These are phyloP conservation scores for Chenopodium quinoa DNA, from an alignment of 148 eudicot genomes.

Conservation along the genomic window DNA sequence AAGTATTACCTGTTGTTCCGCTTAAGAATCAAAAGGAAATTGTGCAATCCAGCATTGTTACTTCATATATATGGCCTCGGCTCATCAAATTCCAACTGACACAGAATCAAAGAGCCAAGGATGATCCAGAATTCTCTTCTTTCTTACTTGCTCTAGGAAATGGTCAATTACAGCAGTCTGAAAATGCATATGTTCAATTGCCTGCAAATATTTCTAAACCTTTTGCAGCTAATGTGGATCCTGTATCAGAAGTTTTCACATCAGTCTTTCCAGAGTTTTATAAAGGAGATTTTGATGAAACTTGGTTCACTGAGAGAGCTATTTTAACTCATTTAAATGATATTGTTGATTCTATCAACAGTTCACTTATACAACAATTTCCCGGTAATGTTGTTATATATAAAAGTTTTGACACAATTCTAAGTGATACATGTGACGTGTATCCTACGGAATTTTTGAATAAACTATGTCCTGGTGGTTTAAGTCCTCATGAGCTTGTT, in stretches of 20 bases:
- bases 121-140: no score
- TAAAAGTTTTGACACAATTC: background rate
- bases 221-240: no score
- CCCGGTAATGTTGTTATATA: background rate
- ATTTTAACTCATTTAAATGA: background rate
- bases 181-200: background rate
- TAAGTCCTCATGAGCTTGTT: slow-evolving; percentile 10
- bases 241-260: background rate
- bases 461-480: slow-evolving; percentile 5
- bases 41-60: background rate
- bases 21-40: background rate
- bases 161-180: background rate
- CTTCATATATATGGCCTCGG: background rate
- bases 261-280: background rate
- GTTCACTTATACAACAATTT: background rate
- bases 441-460: slow-evolving; percentile 13
- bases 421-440: background rate
- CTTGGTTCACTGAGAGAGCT: background rate
- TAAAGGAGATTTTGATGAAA: no score
- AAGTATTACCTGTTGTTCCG: background rate
- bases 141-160: background rate
- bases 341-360: slow-evolving; percentile 9
- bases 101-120: background rate
- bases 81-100: background rate
- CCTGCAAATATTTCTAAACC: background rate